Evolutionary conservation across 768 basidiomycete species (phyloP).

Genomic region (Thelephora ganbajun): DNA sequence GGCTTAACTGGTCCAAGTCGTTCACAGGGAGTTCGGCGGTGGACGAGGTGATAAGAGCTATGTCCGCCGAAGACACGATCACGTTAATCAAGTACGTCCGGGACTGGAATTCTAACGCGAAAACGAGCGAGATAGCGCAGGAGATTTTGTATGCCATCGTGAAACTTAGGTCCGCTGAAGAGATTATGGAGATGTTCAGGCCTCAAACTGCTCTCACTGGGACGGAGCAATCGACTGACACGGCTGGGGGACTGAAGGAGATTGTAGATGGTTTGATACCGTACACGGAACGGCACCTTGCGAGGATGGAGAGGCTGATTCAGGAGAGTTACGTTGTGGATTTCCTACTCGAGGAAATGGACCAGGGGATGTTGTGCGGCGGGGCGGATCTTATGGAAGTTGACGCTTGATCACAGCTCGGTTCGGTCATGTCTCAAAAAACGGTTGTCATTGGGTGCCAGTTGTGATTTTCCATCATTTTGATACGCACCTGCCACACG

Average conservation of each 20-base stretch:
- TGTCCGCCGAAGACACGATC: constrained; percentile 62
- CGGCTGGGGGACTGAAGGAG: constrained; percentile 38
- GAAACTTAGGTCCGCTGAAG: constrained; percentile 61
- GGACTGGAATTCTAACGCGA: constrained; percentile 94
- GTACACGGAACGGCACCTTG: constrained; percentile 87
- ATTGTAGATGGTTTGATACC: constrained; percentile 79
- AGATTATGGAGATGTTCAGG: constrained; percentile 54
- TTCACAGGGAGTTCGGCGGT: constrained; percentile 61
- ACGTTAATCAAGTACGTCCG: constrained; percentile 71
- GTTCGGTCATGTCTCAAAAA: too few relatives aligned
- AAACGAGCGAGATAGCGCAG: constrained; percentile 78
- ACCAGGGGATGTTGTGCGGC: constrained; percentile 51
- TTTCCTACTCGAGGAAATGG: constrained; percentile 80
- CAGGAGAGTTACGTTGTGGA: constrained; percentile 96
- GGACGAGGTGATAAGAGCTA: constrained; percentile 67
- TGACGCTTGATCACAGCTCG: constrained; percentile 2
- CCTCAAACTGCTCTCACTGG: constrained; percentile 6
- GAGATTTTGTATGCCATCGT: constrained; percentile 68
- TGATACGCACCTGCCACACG: too few relatives aligned
- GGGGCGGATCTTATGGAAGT: constrained; percentile 19
- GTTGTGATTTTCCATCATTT: too few relatives aligned
- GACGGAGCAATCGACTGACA: constrained; percentile 13
- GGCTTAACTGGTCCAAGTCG: constrained; percentile 11
- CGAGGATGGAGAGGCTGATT: constrained; percentile 71
- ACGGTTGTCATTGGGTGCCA: too few relatives aligned